Evolutionary conservation across 176 grass and related monocot genomes (phyloP).

Genomic region (Oryza coarctata): DNA sequence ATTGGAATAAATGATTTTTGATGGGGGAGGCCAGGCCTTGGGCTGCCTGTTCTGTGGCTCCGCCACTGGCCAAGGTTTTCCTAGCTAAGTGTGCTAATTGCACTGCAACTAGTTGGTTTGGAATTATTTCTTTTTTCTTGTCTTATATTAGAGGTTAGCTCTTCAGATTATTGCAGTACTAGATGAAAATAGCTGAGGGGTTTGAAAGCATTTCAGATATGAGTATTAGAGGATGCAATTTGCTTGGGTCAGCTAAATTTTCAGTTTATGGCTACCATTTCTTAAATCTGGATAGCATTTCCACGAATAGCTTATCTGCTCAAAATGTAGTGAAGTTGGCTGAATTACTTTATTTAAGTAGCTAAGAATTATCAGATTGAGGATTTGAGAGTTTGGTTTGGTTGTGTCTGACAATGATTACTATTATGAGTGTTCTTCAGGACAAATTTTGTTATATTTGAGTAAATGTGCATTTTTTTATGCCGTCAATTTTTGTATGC

Average conservation of each 20-base stretch:
- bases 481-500: neutral
- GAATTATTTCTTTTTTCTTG: neutral
- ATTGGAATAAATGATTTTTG: no score
- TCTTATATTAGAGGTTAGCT: neutral
- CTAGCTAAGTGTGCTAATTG: neutral
- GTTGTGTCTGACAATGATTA: neutral
- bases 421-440: neutral
- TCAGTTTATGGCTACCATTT: neutral
- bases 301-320: neutral
- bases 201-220: conserved; percentile 1
- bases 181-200: neutral
- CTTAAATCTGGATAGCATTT: neutral
- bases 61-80: no score
- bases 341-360: conserved; percentile 4
- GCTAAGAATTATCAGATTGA: neutral
- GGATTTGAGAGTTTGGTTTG: neutral
- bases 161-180: neutral
- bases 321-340: neutral
- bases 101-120: neutral
- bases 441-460: neutral
- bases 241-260: neutral
- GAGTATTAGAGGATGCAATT: neutral
- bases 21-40: no score
- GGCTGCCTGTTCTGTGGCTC: no score
- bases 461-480: neutral